Evolutionary conservation across 2,329 filamentous ascomycete species (phyloP), one percentile per base, ranked within the genome.

Genomic region (Pseudovirgaria hyperparasitica): DNA sequence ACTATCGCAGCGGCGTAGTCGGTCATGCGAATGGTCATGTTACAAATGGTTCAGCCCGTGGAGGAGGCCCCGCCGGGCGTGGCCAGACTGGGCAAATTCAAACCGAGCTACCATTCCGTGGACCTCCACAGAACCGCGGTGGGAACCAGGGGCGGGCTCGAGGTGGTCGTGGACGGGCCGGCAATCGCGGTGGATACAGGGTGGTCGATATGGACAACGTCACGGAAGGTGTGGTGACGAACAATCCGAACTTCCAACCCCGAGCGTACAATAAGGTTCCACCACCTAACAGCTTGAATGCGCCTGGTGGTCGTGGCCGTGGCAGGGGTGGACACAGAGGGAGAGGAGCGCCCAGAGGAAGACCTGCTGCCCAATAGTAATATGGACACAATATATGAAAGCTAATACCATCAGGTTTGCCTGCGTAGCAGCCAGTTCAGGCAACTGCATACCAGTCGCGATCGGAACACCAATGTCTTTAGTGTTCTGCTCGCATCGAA

Each of bases 1-100:
- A 69, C 11, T 70, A 67, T 11, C 77, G 66, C 54, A 59, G 67
- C 22, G 67, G 68, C 31, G 72, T 68, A 22, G 56, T 72, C 11
- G 44, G 57, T 19, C 67, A 69, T 23, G 33, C 27, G 23, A 50
- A 57, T 19, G n/a, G n/a, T n/a, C n/a, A n/a, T n/a, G n/a, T n/a
- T n/a, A 43, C 54, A 23, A 55, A 54, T 31, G 53, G 50, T 23
- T 41, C 42, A 25, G 42, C 33, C n/a, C 51, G 52, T 19, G 49
- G 57, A 18, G 57, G 59, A 15, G 52, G 57, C 14, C 55, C n/a
- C n/a, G n/a, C n/a, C n/a, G n/a, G n/a, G n/a, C n/a, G n/a, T n/a
- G n/a, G n/a, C n/a, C n/a, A n/a, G n/a, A n/a, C n/a, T n/a, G n/a
- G n/a, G n/a, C n/a, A n/a, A n/a, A n/a, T n/a, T n/a, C n/a, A n/a